These are phyloP conservation scores for Diaporthe sp. DNA, from an alignment of 2,329 filamentous ascomycete genomes.

Conservation along the genomic window DNA sequence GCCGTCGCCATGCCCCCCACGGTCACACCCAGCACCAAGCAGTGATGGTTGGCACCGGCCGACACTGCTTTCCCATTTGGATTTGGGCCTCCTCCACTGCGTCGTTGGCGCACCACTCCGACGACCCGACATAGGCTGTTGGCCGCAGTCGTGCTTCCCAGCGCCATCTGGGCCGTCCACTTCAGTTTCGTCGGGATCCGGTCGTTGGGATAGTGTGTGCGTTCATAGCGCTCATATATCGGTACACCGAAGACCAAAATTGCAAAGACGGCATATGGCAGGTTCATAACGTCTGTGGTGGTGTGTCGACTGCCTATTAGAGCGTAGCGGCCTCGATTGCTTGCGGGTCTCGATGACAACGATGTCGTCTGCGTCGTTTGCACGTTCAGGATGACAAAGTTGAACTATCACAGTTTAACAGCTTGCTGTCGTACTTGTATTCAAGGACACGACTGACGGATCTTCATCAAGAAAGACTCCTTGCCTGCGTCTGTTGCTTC, in stretches of 20 bases:
- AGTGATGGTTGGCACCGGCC: conserved; percentile 15
- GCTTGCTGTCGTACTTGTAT: conserved; percentile 11
- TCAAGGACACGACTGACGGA: background rate
- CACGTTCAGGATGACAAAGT: background rate
- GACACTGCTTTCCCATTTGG: conserved; percentile 14
- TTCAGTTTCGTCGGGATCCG: conserved; percentile 25
- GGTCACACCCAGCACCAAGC: conserved; percentile 14
- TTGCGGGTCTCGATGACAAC: background rate
- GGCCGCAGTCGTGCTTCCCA: conserved; percentile 30
- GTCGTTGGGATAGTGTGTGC: conserved; percentile 24
- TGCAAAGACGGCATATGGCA: conserved; percentile 21
- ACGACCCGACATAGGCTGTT: conserved; percentile 23
- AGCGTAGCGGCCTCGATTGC: background rate
- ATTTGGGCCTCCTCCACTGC: background rate
- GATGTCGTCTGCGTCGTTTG: background rate
- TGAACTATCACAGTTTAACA: background rate
- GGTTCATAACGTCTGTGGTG: conserved; percentile 7
- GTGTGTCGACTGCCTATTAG: background rate
- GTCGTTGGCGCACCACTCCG: conserved; percentile 10
- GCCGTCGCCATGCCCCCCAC: conserved; percentile 10
- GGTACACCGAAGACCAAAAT: conserved; percentile 24
- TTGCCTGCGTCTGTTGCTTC: conserved; percentile 11
- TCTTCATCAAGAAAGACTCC: background rate
- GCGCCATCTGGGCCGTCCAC: conserved; percentile 26
- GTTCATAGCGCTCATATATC: conserved; percentile 30